These are phyloP conservation scores for Phytophthora sansomeana DNA, from an alignment of 352 stramenopile species.

Conservation along the genomic window DNA sequence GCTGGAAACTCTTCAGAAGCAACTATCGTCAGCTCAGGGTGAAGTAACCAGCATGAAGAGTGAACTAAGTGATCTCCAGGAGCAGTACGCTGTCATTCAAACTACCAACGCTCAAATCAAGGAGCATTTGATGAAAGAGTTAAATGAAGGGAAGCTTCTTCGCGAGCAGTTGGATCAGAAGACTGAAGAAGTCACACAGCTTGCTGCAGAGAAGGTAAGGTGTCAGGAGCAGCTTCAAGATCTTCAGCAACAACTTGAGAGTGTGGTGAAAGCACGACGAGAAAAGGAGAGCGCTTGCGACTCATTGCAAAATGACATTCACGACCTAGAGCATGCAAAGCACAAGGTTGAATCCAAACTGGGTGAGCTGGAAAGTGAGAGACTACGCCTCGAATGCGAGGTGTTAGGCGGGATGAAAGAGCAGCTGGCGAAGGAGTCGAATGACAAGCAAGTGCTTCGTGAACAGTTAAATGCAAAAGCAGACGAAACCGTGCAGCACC, in stretches of 20 bases:
- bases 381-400: conserved; percentile 21
- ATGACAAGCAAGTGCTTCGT: conserved; percentile 48
- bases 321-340: conserved; percentile 30
- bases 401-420: conserved; percentile 40
- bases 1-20: conserved; percentile 21
- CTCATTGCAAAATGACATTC: conserved; percentile 19
- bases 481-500: conserved; percentile 14
- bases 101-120: conserved; percentile 64
- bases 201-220: conserved; percentile 7
- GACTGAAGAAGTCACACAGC: conserved; percentile 11
- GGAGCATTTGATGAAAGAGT: conserved; percentile 62
- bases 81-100: conserved; percentile 42
- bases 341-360: conserved; percentile 19
- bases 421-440: conserved; percentile 50
- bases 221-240: conserved; percentile 25
- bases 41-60: conserved; percentile 31
- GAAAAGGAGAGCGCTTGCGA: conserved; percentile 32
- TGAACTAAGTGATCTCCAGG: conserved; percentile 49
- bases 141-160: conserved; percentile 52
- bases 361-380: conserved; percentile 38
- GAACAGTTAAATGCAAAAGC: conserved; percentile 37
- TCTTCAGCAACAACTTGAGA: conserved; percentile 28
- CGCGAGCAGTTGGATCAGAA: conserved; percentile 46
- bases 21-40: conserved; percentile 12
- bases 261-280: conserved; percentile 7